These are phyloP conservation scores for Allantophomopsis cytisporea DNA, from an alignment of 2,329 filamentous ascomycete genomes.

Conservation along the genomic window DNA sequence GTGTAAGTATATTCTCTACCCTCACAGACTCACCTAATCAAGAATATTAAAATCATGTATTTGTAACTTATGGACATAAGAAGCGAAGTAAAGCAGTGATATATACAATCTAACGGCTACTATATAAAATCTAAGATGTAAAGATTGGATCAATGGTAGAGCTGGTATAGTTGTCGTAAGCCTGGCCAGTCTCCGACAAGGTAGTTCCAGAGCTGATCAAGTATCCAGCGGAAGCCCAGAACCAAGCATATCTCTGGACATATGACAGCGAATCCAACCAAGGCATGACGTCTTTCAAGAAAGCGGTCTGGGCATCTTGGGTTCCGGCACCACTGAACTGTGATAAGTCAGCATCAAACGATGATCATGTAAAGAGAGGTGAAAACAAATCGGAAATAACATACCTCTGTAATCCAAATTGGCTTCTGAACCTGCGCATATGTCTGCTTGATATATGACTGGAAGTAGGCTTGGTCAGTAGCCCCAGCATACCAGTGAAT, in stretches of 20 bases:
- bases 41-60: too few species aligned
- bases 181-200: neutral
- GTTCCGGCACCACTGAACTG: slow-evolving; percentile 17
- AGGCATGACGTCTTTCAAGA: slow-evolving; percentile 23
- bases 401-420: slow-evolving; percentile 26
- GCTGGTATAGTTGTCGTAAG: neutral
- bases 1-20: too few species aligned
- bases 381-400: neutral
- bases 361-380: neutral
- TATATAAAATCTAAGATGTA: too few species aligned
- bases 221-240: slow-evolving; percentile 13
- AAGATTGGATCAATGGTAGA: neutral
- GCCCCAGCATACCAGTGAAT: slow-evolving; percentile 28
- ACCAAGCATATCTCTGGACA: slow-evolving; percentile 22
- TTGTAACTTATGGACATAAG: too few species aligned
- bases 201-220: slow-evolving; percentile 7
- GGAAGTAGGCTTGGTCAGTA: slow-evolving; percentile 21
- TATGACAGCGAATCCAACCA: slow-evolving; percentile 23
- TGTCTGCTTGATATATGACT: slow-evolving; percentile 22
- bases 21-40: too few species aligned
- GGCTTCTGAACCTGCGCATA: slow-evolving; percentile 17
- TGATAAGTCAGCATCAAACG: neutral
- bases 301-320: slow-evolving; percentile 17
- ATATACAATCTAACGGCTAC: too few species aligned
- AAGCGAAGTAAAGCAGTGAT: too few species aligned